Base-by-base conservation (phyloP, 257 asterid species). In the Anisodus acutangulus region DNA sequence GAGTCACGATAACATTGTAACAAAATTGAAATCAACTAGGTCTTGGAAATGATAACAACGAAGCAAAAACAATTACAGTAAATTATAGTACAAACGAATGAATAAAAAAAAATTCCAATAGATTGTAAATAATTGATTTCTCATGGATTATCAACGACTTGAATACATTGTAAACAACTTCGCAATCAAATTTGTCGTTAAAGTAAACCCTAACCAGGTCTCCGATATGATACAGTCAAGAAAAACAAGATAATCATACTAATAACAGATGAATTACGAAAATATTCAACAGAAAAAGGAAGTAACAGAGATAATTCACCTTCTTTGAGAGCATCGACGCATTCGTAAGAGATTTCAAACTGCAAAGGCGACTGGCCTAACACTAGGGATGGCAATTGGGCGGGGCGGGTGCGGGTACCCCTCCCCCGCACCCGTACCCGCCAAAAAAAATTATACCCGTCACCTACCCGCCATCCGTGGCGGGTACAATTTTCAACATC, bases 261-360 rank as follows among this genome's bases (percentile, higher is more conserved):
- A 22, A 22, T 22, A 22, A 22, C 26, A 22, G 26, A 22, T 22
- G 26, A 22, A 22, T 22, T 22, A 22, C 26, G 26, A 22, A 22
- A 22, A 22, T 22, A 22, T 22, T 22, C 26, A 22, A 22, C 26
- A 22, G 26, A 22, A 22, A 22, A 22, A 22, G 26, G 26, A 22
- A 22, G 26, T 22, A 45, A 47, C 15, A 12, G 17, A 31, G 69
- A 45, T n/a, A 17, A 62, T 22, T 84, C 90, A 96, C 98, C 99
- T 84, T 97, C 99, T 85, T 89, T 89, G 83, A 97, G 98, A 87
- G 98, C 60, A 70, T 93, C 59, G n/a, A 97, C 96, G 83, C 98
- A 94, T 83, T 97, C 98, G 85, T 97, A 97, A 17, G 99, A 93
- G 91, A 96, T 93, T 85, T 97, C 99, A 87, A 97, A 97, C 95